Percentiles rank a stretch among this genome's conserved stretches.
Evolutionary conservation across 768 basidiomycete species (phyloP).

Genomic region (Pleurotus tuoliensis): DNA sequence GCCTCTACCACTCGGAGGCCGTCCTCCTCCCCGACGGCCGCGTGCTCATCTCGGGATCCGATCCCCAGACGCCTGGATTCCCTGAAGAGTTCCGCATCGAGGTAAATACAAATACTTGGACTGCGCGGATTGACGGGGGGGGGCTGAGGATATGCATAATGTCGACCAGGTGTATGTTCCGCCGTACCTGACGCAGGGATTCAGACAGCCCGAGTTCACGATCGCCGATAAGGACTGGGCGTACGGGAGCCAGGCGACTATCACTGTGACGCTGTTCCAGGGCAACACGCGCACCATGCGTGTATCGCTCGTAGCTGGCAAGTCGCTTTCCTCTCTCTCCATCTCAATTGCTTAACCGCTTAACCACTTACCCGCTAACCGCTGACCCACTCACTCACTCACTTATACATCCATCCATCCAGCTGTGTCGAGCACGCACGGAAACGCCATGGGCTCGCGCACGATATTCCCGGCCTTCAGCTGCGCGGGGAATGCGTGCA

Average conservation of each 20-base stretch:
- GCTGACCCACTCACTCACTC: slow-evolving; percentile 9
- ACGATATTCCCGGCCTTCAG: slow-evolving; percentile 72
- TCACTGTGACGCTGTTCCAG: slow-evolving; percentile 44
- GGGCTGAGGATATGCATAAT: no score
- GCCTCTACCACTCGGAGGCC: slow-evolving; percentile 43
- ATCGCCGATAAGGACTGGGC: slow-evolving; percentile 60
- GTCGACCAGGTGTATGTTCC: slow-evolving; percentile 78
- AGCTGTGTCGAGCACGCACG: slow-evolving; percentile 76
- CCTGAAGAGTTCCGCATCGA: slow-evolving; percentile 65
- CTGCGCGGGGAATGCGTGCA: slow-evolving; percentile 66
- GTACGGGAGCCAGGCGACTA: slow-evolving; percentile 48
- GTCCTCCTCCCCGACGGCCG: slow-evolving; percentile 56
- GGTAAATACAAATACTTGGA: slow-evolving; percentile 21
- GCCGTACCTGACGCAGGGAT: slow-evolving; percentile 70
- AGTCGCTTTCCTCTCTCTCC: slow-evolving; percentile 15
- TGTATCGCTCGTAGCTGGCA: slow-evolving; percentile 64
- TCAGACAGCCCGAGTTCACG: slow-evolving; percentile 59
- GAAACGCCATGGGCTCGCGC: slow-evolving; percentile 71
- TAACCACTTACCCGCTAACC: no score
- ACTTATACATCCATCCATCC: no score
- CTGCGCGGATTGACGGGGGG: no score
- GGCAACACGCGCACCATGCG: slow-evolving; percentile 41
- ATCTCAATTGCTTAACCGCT: no score
- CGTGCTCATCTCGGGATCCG: slow-evolving; percentile 57
- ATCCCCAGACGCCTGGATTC: slow-evolving; percentile 37